phyloP scores from a whole-genome alignment of 257 asterid genomes.

The Jaltomata sinuosa region DNA sequence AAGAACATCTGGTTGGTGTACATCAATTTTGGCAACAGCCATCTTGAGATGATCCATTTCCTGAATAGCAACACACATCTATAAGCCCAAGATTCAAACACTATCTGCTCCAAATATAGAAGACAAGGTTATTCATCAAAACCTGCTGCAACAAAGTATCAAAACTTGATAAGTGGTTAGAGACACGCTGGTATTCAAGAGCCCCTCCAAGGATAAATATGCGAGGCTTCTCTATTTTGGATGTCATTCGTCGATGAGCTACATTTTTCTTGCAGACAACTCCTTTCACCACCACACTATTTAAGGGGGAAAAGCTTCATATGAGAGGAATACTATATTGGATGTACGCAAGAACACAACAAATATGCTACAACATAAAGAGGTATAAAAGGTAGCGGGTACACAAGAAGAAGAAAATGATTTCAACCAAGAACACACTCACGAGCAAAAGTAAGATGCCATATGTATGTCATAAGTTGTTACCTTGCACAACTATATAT shows the following conservation, averaged over 20 bases:
- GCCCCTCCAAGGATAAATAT: constrained; percentile 92
- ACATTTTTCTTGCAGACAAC: constrained; percentile 92
- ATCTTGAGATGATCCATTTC: constrained; percentile 99
- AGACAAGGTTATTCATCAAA: constrained; percentile 14
- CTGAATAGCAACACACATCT: constrained; percentile 28
- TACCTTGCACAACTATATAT: background rate
- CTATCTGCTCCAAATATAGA: background rate
- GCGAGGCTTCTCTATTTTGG: constrained; percentile 86
- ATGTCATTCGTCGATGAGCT: constrained; percentile 91
- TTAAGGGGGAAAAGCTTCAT: constrained; percentile 13
- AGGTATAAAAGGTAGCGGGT: background rate
- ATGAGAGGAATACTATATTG: constrained; percentile 6
- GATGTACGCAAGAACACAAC: background rate
- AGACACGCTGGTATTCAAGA: constrained; percentile 93
- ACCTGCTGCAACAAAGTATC: constrained; percentile 98
- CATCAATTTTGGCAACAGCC: constrained; percentile 93
- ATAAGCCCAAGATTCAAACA: constrained; percentile 1
- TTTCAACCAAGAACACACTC: background rate
- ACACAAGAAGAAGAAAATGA: background rate
- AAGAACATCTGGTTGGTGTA: constrained; percentile 79
- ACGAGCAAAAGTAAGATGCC: background rate
- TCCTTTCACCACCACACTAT: constrained; percentile 79
- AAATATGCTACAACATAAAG: background rate
- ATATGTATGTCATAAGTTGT: background rate
- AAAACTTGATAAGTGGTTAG: constrained; percentile 83